phyloP scores from a whole-genome alignment of 805 yeast species.

The Wickerhamomyces ciferrii region DNA sequence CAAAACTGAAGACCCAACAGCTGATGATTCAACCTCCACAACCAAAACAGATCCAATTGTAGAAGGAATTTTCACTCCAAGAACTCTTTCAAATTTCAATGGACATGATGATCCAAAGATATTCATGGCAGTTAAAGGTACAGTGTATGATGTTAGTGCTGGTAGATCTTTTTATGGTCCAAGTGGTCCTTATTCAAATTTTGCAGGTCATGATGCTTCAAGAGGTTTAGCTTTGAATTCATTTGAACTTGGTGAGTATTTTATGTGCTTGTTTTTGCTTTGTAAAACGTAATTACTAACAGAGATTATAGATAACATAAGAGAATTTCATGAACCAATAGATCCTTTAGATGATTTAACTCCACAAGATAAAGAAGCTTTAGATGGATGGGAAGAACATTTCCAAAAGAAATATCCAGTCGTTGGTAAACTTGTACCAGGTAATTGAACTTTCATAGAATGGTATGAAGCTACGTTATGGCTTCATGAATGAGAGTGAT shows the following conservation, averaged over 20 bases:
- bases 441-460: background rate
- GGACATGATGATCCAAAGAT: conserved; percentile 78
- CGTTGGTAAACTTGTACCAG: conserved; percentile 65
- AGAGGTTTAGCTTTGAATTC: conserved; percentile 88
- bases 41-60: conserved; percentile 30
- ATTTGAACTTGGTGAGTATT: conserved; percentile 50
- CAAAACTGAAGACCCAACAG: conserved; percentile 17
- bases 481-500: too few relatives aligned
- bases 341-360: conserved; percentile 64
- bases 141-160: conserved; percentile 74
- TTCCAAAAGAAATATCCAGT: conserved; percentile 77
- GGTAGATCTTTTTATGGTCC: conserved; percentile 92
- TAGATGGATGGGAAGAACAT: conserved; percentile 82
- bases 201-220: conserved; percentile 95
- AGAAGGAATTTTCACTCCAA: conserved; percentile 62
- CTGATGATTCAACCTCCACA: conserved; percentile 5
- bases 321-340: conserved; percentile 69
- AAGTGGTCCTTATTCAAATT: conserved; percentile 88
- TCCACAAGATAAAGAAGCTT: conserved; percentile 53
- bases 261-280: too few relatives aligned
- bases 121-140: conserved; percentile 82
- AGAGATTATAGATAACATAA: conserved; percentile 40
- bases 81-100: conserved; percentile 65
- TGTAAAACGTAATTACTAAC: too few relatives aligned
- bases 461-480: too few relatives aligned